Evolutionary conservation across 805 yeast species (phyloP).

Genomic region (Wickerhamiella kazuoi): DNA sequence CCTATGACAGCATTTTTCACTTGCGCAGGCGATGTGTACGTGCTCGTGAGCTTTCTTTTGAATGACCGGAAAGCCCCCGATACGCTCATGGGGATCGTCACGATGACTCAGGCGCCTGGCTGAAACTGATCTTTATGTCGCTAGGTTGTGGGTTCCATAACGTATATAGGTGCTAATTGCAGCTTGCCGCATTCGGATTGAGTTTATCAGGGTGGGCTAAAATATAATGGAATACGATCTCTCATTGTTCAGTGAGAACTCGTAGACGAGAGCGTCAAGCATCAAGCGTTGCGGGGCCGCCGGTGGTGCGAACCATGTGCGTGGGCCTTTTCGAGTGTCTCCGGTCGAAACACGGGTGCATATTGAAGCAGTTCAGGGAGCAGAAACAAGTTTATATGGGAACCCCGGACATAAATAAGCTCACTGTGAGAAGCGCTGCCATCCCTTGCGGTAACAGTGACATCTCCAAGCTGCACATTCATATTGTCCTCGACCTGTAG

Average conservation of each 20-base stretch:
- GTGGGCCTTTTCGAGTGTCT: slow-evolving; percentile 11
- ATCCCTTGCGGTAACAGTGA: slow-evolving; percentile 55
- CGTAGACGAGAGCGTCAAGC: no score
- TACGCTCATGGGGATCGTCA: slow-evolving; percentile 1
- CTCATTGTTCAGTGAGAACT: no score
- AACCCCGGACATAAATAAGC: slow-evolving; percentile 80
- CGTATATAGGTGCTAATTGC: no score
- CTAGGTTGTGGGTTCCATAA: no score
- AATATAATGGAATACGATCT: no score
- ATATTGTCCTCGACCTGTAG: slow-evolving; percentile 76
- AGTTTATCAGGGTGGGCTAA: no score
- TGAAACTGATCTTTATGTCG: no score
- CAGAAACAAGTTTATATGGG: slow-evolving; percentile 65
- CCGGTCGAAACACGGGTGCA: slow-evolving; percentile 69
- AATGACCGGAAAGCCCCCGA: slow-evolving; percentile 1
- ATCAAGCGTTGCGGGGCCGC: not conserved
- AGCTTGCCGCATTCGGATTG: no score
- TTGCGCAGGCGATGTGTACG: slow-evolving; percentile 1
- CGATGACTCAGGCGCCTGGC: not conserved
- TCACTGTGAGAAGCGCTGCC: slow-evolving; percentile 63
- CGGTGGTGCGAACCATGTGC: not conserved
- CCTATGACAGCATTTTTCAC: slow-evolving; percentile 20
- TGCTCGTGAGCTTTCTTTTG: not conserved
- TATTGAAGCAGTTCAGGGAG: slow-evolving; percentile 74
- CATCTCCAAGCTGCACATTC: slow-evolving; percentile 78